Percentiles rank a stretch among this genome's conserved stretches.
Conservation (phyloP, 352 stramenopile genomes). For the Phytophthora sp. region DNA sequence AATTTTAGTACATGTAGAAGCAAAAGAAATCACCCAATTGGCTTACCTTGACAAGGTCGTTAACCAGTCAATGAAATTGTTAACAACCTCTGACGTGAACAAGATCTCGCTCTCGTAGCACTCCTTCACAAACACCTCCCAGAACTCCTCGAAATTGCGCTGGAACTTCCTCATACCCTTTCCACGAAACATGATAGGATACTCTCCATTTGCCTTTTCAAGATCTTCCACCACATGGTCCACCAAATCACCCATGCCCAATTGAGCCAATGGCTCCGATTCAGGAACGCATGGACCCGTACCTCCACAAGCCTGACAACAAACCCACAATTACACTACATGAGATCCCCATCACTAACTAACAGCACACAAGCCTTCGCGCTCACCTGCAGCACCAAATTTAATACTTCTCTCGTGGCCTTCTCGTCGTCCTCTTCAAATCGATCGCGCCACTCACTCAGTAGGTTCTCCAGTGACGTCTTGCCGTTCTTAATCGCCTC, state of each 20-base stretch:
- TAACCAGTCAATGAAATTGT: conserved; percentile 81
- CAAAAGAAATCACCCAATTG: neutral
- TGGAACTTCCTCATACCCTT: conserved; percentile 75
- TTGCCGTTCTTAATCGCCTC: conserved; percentile 66
- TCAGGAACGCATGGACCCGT: conserved; percentile 54
- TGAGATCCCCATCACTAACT: conserved; percentile 32
- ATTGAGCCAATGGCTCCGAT: conserved; percentile 58
- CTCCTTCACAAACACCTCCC: conserved; percentile 77
- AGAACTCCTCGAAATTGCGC: conserved; percentile 75
- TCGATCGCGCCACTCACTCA: conserved; percentile 72
- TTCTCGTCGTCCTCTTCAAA: conserved; percentile 66
- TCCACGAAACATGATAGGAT: conserved; percentile 66
- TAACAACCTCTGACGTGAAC: conserved; percentile 69
- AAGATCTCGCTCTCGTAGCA: conserved; percentile 84
- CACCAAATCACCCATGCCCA: conserved; percentile 78
- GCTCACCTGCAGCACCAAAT: conserved; percentile 75
- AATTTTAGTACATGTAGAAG: conserved; percentile 4
- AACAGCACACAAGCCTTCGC: neutral
- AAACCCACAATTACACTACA: neutral
- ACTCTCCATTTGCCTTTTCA: conserved; percentile 60
- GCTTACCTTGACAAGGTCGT: conserved; percentile 76
- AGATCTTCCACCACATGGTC: conserved; percentile 74
- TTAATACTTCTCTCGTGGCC: conserved; percentile 73
- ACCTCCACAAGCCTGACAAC: conserved; percentile 58
- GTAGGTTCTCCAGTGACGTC: conserved; percentile 52